phyloP scores from a whole-genome alignment of 495 filamentous ascomycete species.

The Xylaria longipes region DNA sequence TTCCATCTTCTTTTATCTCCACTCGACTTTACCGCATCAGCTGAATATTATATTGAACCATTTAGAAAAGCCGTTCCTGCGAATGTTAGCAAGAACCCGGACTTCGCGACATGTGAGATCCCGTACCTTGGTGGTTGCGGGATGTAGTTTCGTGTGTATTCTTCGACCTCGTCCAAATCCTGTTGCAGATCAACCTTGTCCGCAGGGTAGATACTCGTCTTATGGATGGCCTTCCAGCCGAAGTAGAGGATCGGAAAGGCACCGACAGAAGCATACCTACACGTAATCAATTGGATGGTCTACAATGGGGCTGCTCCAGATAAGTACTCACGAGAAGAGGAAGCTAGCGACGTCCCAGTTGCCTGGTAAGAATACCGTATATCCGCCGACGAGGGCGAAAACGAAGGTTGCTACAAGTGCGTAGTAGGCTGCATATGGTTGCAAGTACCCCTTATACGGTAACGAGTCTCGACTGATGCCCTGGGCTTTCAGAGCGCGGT shows the following conservation, averaged over 20 bases:
- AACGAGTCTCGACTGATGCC: constrained; percentile 66
- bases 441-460: constrained; percentile 69
- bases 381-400: constrained; percentile 79
- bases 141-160: constrained; percentile 72
- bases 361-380: constrained; percentile 75
- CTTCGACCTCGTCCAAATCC: constrained; percentile 75
- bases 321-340: constrained; percentile 68
- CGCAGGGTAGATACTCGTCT: constrained; percentile 61
- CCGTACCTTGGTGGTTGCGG: constrained; percentile 62
- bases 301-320: neutral
- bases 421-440: constrained; percentile 76
- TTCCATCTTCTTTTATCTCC: neutral
- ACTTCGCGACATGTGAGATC: constrained; percentile 18
- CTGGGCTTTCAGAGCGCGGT: constrained; percentile 70
- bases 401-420: constrained; percentile 64
- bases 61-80: constrained; percentile 36
- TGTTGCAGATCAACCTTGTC: constrained; percentile 67
- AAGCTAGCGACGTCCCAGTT: constrained; percentile 77
- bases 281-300: constrained; percentile 15
- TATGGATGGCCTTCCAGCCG: constrained; percentile 73
- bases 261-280: constrained; percentile 68
- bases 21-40: constrained; percentile 3
- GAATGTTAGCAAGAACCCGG: constrained; percentile 7
- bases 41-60: constrained; percentile 24
- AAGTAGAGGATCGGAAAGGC: constrained; percentile 71